Evolutionary conservation across 2,329 filamentous ascomycete genomes (phyloP).

Genomic region (Exophiala xenobiotica): DNA sequence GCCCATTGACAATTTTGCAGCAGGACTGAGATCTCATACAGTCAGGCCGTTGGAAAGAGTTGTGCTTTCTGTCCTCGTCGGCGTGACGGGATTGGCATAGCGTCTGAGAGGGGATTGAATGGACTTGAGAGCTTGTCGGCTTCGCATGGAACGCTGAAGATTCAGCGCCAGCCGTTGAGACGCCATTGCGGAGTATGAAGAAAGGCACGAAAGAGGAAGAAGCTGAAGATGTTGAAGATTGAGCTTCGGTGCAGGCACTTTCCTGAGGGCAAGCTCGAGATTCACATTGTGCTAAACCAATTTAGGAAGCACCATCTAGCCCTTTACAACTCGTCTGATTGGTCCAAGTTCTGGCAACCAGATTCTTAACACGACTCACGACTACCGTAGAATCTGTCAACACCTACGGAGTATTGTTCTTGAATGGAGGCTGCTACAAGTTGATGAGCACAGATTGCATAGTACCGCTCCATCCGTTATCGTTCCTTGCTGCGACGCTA

Average conservation of each 20-base stretch:
- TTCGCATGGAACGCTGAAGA: conserved; percentile 86
- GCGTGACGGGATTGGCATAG: conserved; percentile 81
- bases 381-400: no score
- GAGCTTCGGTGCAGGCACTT: conserved; percentile 18
- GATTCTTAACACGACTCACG: no score
- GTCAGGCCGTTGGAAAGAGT: conserved; percentile 97
- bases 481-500: no score
- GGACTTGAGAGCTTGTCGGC: conserved; percentile 77
- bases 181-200: conserved; percentile 63
- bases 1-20: conserved; percentile 1
- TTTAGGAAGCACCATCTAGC: background rate
- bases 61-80: conserved; percentile 86
- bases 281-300: conserved; percentile 1
- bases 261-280: conserved; percentile 6
- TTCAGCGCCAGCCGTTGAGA: conserved; percentile 96
- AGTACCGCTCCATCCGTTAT: no score
- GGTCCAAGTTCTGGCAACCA: background rate
- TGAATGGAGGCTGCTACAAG: no score
- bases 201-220: conserved; percentile 5
- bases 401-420: no score
- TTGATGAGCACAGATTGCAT: no score
- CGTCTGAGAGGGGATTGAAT: conserved; percentile 76
- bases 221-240: conserved; percentile 12
- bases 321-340: conserved; percentile 20
- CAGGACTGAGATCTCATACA: conserved; percentile 51